Evolutionary conservation across 1,284 basidiomycete genomes (phyloP), one percentile per base, ranked within the genome.

Genomic region (Irpex lacteus): DNA sequence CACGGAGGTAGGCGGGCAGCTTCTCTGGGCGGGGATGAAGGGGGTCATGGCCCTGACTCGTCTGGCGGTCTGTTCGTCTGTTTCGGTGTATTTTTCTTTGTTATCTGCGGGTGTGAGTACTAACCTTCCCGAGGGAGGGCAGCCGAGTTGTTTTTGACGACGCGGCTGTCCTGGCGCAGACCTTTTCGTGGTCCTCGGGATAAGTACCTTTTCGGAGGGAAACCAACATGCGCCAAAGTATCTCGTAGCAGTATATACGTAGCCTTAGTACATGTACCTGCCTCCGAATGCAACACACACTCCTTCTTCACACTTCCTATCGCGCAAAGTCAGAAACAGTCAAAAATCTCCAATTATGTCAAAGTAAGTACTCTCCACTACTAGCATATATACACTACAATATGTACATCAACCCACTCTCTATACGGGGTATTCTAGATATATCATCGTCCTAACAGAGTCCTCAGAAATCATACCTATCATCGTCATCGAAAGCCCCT

Each of bases 381-480:
- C 40, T 47, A 15, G 40, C 40, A 19, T 53, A 53, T 53, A 19
- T 53, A 26, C 50, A 26, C 50, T 53, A 26, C 50, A 26, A 9
- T 53, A 53, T 53, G 8, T 53, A 53, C 52, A 53, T 34, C 26
- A 26, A 3, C 4, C 26, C 26, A 2, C 26, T 26, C 26, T 26
- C 15, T 26, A 5, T 53, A 3, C 21, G 21, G 21, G 52, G 40
- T 47, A 47, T 47, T 6, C 40, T 47, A 47, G 9, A 47, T 15
- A 26, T 26, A 44, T 44, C 40, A 15, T 44, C 40, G 11, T 5
- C 40, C 8, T 44, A 44, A 9, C 4, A 9, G n/a, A 52, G 19
- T 21, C 19, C 55, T 60, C 53, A 63, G 7, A 50, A 50, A 54
- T 75, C 72, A 59, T 73, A 75, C 63, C 72, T 68, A 38, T 75